These are phyloP conservation scores for Epichloe amarillans DNA, from an alignment of 2,329 filamentous ascomycete genomes.

Conservation along the genomic window DNA sequence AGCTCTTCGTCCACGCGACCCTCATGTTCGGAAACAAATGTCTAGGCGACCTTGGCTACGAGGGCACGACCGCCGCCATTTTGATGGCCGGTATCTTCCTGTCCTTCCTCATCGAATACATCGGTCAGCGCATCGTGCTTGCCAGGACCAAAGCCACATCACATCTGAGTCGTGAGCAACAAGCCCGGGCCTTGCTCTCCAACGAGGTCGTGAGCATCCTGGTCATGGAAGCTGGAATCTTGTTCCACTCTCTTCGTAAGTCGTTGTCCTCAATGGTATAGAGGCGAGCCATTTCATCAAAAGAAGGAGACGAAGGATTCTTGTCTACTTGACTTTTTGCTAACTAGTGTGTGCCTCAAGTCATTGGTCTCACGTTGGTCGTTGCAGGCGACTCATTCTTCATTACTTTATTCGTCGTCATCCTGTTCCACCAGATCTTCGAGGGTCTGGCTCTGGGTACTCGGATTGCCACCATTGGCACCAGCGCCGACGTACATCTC, in stretches of 20 bases:
- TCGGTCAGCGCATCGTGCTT: conserved; percentile 45
- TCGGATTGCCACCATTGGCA: conserved; percentile 49
- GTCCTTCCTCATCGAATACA: conserved; percentile 58
- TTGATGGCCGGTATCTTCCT: conserved; percentile 63
- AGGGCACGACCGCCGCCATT: conserved; percentile 55
- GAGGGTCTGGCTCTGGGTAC: conserved; percentile 63
- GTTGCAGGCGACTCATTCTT: conserved; percentile 44
- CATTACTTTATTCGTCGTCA: conserved; percentile 48
- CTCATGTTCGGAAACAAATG: conserved; percentile 63
- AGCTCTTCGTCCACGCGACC: conserved; percentile 60
- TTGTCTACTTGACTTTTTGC: not conserved
- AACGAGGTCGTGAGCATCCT: conserved; percentile 46
- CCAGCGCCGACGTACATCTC: conserved; percentile 9
- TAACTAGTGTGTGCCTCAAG: conserved; percentile 17
- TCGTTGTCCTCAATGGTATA: not conserved
- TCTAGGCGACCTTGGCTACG: conserved; percentile 51
- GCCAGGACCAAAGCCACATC: conserved; percentile 18
- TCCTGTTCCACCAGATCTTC: conserved; percentile 68
- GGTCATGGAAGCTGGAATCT: conserved; percentile 59
- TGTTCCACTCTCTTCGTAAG: conserved; percentile 60
- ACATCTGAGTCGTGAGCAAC: conserved; percentile 13
- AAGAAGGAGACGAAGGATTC: not conserved
- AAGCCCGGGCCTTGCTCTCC: conserved; percentile 15
- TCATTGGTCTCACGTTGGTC: conserved; percentile 52
- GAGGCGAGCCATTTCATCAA: not conserved